Evolutionary conservation across 2,329 filamentous ascomycete species (phyloP), one percentile per base, ranked within the genome.

Genomic region (Pseudocercospora cruenta): DNA sequence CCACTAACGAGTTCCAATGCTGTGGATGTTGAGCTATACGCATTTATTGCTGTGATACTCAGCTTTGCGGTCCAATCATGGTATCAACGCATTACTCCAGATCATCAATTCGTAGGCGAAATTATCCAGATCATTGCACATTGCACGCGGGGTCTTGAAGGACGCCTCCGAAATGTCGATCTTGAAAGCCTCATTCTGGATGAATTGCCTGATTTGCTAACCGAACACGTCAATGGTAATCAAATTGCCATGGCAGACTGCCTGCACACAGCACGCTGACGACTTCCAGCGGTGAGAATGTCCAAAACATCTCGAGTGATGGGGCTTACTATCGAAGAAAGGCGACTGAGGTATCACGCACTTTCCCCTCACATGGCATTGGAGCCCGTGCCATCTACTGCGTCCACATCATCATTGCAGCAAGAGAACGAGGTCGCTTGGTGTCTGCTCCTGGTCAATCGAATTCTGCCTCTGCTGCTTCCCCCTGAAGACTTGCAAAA

Each of bases 401-500:
- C 69, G 10, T 64, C 68, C 26, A 62, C 69, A 21, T 31, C 47
- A 21, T 77, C 83, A 65, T 82, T 87, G 63, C 93, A 96, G 80
- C 82, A 83, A 64, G 86, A 90, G 67, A 94, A 93, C 74, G 95
- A 98, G 81, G 85, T 85, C 26, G 84, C 88, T 54, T 98, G 97
- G 83, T 91, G 94, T 72, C 92, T 96, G 76, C 83, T 98, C 64
- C 84, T 98, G n/a, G 90, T 94, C 16, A 89, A 94, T 75, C 92
- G 90, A 31, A 85, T 93, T 43, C 82, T 99, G 68, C 90, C 92
- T 24, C 84, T 97, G 60, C 85, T 99, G 16, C 85, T 99, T 21
- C 95, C 95, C 9, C 95, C 93, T 16, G 94, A 98, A 75, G 94
- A 98, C 77, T 83, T 98, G 45, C 89, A 94, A 74, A 98, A 97